Conservation (phyloP, 805 yeast genomes). For the Saturnispora bothae region DNA sequence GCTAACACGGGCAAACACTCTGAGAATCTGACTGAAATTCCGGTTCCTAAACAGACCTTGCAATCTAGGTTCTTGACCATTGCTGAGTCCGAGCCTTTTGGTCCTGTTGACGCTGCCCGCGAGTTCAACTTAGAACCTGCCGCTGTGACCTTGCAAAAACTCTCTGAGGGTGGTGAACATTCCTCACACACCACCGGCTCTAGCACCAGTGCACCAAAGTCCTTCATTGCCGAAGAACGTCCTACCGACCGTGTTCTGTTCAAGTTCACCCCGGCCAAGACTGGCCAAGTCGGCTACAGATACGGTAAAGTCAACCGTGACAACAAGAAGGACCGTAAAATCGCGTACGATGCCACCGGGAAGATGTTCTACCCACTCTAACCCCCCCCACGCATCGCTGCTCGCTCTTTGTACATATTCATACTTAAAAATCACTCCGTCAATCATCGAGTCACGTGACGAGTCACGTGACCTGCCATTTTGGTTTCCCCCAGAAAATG, state of each 20-base stretch:
- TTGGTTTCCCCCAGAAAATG: too few relatives aligned
- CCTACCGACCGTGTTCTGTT: conserved; percentile 64
- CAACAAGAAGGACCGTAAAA: conserved; percentile 71
- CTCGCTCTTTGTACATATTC: background rate
- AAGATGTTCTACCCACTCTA: conserved; percentile 30
- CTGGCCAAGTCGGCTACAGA: conserved; percentile 81
- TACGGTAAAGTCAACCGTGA: conserved; percentile 90
- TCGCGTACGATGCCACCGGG: conserved; percentile 63
- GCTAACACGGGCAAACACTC: conserved; percentile 37
- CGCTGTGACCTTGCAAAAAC: conserved; percentile 56
- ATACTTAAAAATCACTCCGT: background rate
- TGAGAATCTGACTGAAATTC: conserved; percentile 89
- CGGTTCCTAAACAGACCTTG: conserved; percentile 73
- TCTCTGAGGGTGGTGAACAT: conserved; percentile 50
- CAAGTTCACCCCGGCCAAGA: conserved; percentile 66
- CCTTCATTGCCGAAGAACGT: conserved; percentile 46
- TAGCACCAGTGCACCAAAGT: conserved; percentile 19
- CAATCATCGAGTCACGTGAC: too few relatives aligned
- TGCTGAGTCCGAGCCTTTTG: conserved; percentile 92
- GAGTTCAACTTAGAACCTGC: conserved; percentile 85
- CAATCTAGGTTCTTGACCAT: conserved; percentile 77
- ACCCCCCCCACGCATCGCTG: background rate
- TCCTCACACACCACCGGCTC: conserved; percentile 27
- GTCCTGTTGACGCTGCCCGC: conserved; percentile 90
- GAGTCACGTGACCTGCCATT: background rate